Percentiles rank a stretch among this genome's conserved stretches.
Evolutionary conservation across 1,284 basidiomycete genomes (phyloP).

Genomic region (Trichosporon ovoides): DNA sequence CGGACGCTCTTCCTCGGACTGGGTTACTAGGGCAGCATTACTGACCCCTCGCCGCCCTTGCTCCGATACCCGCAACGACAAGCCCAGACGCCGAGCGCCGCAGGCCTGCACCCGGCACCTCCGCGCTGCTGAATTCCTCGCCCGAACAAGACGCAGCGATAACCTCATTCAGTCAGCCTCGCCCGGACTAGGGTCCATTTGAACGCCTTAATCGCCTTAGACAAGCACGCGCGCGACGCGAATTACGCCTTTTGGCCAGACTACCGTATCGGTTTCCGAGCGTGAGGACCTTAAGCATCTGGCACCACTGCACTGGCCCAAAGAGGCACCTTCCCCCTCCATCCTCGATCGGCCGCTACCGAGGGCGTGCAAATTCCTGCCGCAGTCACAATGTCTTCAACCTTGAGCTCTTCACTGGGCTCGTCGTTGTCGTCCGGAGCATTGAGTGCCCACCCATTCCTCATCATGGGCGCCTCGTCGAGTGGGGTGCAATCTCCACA

Average conservation of each 20-base stretch:
- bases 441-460: slow-evolving; percentile 1
- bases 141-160: background rate
- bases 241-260: background rate
- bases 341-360: background rate
- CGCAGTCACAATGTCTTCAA: background rate
- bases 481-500: background rate
- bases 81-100: background rate
- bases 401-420: background rate
- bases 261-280: background rate
- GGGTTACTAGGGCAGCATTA: background rate
- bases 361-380: background rate
- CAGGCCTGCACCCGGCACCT: background rate
- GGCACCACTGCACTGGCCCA: background rate
- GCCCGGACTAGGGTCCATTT: background rate
- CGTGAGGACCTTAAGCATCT: background rate
- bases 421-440: background rate
- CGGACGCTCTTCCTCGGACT: background rate
- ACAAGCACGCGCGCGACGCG: no score
- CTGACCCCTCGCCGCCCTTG: no score
- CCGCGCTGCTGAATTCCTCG: background rate
- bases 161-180: slow-evolving; percentile 1
- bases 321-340: background rate
- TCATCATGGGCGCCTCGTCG: background rate
- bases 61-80: background rate
- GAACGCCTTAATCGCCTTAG: background rate